phyloP scores from a whole-genome alignment of 441 rosid species.

The Gossypium lobatum region DNA sequence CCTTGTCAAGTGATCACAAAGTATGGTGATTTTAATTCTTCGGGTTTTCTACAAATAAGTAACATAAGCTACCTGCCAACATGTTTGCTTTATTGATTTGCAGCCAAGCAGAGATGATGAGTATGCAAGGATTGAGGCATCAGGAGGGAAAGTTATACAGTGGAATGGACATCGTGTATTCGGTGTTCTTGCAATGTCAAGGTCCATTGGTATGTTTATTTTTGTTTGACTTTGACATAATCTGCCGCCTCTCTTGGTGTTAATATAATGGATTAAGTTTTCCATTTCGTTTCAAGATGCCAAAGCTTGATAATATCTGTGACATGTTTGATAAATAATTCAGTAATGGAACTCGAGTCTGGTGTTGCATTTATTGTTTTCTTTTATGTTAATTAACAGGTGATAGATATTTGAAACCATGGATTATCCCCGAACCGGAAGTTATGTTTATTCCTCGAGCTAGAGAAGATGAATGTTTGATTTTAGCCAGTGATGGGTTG shows the following conservation, averaged over 20 bases:
- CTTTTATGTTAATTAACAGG: constrained; percentile 32
- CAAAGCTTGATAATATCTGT: neutral
- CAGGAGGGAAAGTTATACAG: constrained; percentile 80
- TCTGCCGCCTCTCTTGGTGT: neutral
- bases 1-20: constrained; percentile 74
- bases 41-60: neutral
- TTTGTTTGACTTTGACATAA: neutral
- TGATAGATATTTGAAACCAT: constrained; percentile 76
- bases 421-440: constrained; percentile 80
- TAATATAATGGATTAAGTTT: neutral
- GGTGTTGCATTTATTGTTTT: neutral
- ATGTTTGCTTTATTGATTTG: constrained; percentile 11
- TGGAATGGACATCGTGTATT: constrained; percentile 88
- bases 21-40: constrained; percentile 27
- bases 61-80: neutral
- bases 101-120: constrained; percentile 86
- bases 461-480: constrained; percentile 73
- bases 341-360: neutral
- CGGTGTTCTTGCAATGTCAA: constrained; percentile 88
- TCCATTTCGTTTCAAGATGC: neutral
- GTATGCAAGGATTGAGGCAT: constrained; percentile 70
- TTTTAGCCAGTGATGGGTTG: constrained; percentile 76
- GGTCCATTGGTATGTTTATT: constrained; percentile 64
- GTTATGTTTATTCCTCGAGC: constrained; percentile 70
- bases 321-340: neutral